phyloP scores from a whole-genome alignment of 2,329 filamentous ascomycete genomes.

The Xylaria sp. region DNA sequence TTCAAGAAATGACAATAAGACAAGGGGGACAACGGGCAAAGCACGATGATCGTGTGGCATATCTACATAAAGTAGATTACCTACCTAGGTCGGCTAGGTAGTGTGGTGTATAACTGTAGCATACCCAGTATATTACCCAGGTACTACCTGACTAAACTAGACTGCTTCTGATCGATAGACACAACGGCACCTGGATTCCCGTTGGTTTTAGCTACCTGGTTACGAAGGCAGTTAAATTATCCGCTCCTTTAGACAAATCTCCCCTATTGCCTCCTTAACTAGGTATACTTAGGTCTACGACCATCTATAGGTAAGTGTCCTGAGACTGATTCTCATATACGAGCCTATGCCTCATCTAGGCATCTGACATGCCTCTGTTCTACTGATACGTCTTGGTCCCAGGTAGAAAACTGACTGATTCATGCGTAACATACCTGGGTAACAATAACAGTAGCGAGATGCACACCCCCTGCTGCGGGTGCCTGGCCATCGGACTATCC shows the following conservation, averaged over 20 bases:
- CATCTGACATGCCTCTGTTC: neutral
- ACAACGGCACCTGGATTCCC: neutral
- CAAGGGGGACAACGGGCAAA: neutral
- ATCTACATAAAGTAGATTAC: neutral
- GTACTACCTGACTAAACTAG: neutral
- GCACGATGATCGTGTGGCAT: neutral
- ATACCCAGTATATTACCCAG: neutral
- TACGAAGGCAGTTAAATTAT: slow-evolving; percentile 8
- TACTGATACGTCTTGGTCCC: neutral
- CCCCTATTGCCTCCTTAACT: too few relatives aligned
- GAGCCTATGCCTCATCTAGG: too few relatives aligned
- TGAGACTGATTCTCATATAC: too few relatives aligned
- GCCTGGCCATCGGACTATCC: too few relatives aligned
- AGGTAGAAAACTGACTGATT: neutral
- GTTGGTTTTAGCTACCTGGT: neutral
- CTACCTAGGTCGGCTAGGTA: neutral
- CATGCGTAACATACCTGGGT: too few relatives aligned
- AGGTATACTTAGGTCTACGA: too few relatives aligned
- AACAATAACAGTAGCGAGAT: too few relatives aligned
- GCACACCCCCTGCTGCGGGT: too few relatives aligned
- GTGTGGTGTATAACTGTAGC: neutral
- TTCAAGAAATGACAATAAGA: neutral
- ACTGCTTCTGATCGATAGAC: neutral
- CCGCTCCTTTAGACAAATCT: slow-evolving; percentile 2
- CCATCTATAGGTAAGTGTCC: too few relatives aligned